A percentile compares a stretch with the other conserved stretches of the same genome.
Conservation (phyloP, 495 filamentous ascomycete species). For the Articulospora tetracladia region DNA sequence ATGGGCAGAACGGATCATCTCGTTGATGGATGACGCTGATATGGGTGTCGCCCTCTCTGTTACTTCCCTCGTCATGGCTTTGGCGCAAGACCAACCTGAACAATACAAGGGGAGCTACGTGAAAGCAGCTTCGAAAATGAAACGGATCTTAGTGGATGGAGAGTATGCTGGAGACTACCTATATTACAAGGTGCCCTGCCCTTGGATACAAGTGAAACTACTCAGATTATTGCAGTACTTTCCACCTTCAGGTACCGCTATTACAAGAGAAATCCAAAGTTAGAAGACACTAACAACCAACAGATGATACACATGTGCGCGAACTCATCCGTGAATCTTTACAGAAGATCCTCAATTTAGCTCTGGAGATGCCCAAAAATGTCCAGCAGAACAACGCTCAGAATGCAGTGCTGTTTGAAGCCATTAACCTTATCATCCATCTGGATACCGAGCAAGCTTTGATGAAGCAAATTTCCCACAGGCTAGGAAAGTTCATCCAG, state of each 20-base stretch:
- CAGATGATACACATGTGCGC: constrained; percentile 89
- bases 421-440: constrained; percentile 97
- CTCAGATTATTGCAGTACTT: constrained; percentile 92
- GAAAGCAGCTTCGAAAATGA: constrained; percentile 85
- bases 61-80: constrained; percentile 92
- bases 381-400: constrained; percentile 99
- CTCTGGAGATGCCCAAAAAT: constrained; percentile 93
- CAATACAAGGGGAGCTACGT: constrained; percentile 92
- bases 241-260: constrained; percentile 75
- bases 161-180: constrained; percentile 86
- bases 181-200: constrained; percentile 98
- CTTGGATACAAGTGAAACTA: constrained; percentile 97
- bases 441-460: constrained; percentile 94
- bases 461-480: constrained; percentile 95
- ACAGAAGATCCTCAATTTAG: constrained; percentile 82
- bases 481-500: constrained; percentile 93
- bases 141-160: constrained; percentile 82
- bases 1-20: constrained; percentile 97
- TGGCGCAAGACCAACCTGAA: constrained; percentile 89
- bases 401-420: constrained; percentile 97
- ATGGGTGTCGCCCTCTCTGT: constrained; percentile 94
- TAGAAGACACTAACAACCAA: neutral
- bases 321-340: constrained; percentile 90
- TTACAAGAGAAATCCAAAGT: neutral
- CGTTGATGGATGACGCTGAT: constrained; percentile 95